Base-by-base conservation (phyloP, 805 yeast genomes). In the Tetrapisispora iriomotensis region DNA sequence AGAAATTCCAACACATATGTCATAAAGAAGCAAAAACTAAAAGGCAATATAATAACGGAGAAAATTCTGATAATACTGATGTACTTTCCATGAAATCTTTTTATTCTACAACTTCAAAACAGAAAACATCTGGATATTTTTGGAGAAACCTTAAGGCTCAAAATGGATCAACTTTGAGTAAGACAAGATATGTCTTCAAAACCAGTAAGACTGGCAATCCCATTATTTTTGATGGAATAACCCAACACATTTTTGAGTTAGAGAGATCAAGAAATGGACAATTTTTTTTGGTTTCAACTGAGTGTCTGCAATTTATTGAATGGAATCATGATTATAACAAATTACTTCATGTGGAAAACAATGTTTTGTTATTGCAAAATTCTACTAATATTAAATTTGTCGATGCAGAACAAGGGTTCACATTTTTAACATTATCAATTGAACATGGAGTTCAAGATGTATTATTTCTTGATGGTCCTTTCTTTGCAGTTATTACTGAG, bases 331-430 rank as follows among this genome's bases (percentile, higher is more conserved):
- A 38, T 3, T 48, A 50, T 29, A 40, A 44, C 12, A 27, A 38
- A 8, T 36, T 58, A 8, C 44, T 50, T n/a, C 47, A 46, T 38
- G 20, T 54, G 9, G 41, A 50, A 4, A 38, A 53, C 4, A 44
- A 48, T 24, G 38, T 55, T 9, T 34, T 58, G 6, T 30, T 56
- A 4, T 27, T 56, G 13, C 32, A 45, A 35, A 54, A 54, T 35
- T 15, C 29, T 3, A 19, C 42, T 6, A 34, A 37, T 3, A 7
- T 57, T 2, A 37, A 46, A 28, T 46, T 58, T 34, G 56, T 54
- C 3, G 62, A 58, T 31, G 53, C 43, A 33, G 44, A 49, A 18
- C 45, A 48, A 36, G 61, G 62, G 0, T 57, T 53, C 32, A 45
- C 45, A 8, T 57, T 54, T 38, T 34, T 57, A 19, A 43, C 51